Evolutionary conservation across 2,329 filamentous ascomycete species (phyloP).

Genomic region (Nakataea oryzae): DNA sequence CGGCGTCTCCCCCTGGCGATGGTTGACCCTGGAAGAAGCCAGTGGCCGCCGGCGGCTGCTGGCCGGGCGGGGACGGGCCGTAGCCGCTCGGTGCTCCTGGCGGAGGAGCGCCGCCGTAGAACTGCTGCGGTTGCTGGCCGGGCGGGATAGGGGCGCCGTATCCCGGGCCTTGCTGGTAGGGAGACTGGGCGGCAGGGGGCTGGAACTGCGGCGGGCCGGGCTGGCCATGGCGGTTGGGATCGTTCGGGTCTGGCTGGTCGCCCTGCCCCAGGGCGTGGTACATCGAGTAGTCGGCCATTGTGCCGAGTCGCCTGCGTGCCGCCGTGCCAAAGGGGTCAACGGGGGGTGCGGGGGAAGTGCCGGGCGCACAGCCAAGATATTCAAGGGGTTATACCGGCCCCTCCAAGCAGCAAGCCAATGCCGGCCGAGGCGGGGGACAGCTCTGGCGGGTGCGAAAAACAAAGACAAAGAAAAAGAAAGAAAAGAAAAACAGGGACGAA

Average conservation of each 20-base stretch:
- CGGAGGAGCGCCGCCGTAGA: constrained; percentile 18
- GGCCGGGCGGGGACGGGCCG: constrained; percentile 14
- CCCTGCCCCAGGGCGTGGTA: constrained; percentile 41
- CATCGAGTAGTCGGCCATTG: constrained; percentile 33
- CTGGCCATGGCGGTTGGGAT: constrained; percentile 35
- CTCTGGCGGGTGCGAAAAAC: neutral
- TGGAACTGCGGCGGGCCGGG: constrained; percentile 33
- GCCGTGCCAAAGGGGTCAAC: neutral
- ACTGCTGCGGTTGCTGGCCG: constrained; percentile 21
- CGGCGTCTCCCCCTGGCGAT: constrained; percentile 27
- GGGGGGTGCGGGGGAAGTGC: neutral
- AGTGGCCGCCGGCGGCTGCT: constrained; percentile 11
- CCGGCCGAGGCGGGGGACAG: neutral
- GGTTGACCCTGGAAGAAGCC: constrained; percentile 24
- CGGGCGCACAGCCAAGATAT: neutral
- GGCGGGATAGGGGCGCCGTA: constrained; percentile 27
- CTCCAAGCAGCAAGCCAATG: neutral
- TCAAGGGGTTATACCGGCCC: neutral
- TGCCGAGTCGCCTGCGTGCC: neutral
- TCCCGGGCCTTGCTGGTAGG: constrained; percentile 35
- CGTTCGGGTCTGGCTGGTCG: constrained; percentile 38
- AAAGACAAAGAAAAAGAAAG: too few relatives aligned
- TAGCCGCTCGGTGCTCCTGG: constrained; percentile 11
- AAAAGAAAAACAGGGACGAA: too few relatives aligned
- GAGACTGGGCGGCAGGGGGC: constrained; percentile 40